Evolutionary conservation across 2,329 filamentous ascomycete species (phyloP).

Genomic region (Stagonosporopsis vannaccii): DNA sequence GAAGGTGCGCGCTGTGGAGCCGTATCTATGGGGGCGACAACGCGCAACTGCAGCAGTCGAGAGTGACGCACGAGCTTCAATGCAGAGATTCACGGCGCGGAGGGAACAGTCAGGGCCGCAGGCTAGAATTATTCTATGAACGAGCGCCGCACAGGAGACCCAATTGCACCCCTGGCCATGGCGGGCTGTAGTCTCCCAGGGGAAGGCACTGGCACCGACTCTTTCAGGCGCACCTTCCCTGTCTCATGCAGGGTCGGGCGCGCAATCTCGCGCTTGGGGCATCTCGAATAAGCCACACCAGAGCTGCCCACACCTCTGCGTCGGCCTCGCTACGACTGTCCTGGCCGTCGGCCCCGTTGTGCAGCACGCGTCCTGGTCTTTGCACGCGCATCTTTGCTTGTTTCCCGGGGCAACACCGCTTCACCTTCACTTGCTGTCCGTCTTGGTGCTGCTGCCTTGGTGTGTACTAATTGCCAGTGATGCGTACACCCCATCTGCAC

Average conservation of each 20-base stretch:
- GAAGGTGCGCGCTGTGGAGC: slow-evolving; percentile 10
- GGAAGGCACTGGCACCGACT: slow-evolving; percentile 10
- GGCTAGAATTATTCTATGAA: slow-evolving; percentile 4
- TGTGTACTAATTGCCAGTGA: background rate
- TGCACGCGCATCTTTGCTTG: slow-evolving; percentile 8
- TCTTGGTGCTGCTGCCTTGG: background rate
- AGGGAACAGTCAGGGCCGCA: slow-evolving; percentile 6
- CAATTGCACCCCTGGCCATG: slow-evolving; percentile 16
- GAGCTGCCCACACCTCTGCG: slow-evolving; percentile 5
- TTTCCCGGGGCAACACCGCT: slow-evolving; percentile 6
- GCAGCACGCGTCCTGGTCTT: slow-evolving; percentile 7
- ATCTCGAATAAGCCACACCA: slow-evolving; percentile 13
- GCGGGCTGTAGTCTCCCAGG: slow-evolving; percentile 15
- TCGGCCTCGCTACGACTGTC: slow-evolving; percentile 4
- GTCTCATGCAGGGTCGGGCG: slow-evolving; percentile 19
- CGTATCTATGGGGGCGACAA: background rate
- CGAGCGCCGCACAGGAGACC: slow-evolving; percentile 11
- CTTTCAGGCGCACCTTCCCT: slow-evolving; percentile 18
- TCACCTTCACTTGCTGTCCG: slow-evolving; percentile 1
- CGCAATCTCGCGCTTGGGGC: slow-evolving; percentile 2
- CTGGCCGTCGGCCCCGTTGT: slow-evolving; percentile 8
- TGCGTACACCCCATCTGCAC: background rate
- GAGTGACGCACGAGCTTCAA: slow-evolving; percentile 10
- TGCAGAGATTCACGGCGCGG: background rate
- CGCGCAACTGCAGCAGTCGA: slow-evolving; percentile 3